These are phyloP conservation scores for Thermoascus crustaceus DNA, from an alignment of 2,329 filamentous ascomycete genomes.

Conservation along the genomic window DNA sequence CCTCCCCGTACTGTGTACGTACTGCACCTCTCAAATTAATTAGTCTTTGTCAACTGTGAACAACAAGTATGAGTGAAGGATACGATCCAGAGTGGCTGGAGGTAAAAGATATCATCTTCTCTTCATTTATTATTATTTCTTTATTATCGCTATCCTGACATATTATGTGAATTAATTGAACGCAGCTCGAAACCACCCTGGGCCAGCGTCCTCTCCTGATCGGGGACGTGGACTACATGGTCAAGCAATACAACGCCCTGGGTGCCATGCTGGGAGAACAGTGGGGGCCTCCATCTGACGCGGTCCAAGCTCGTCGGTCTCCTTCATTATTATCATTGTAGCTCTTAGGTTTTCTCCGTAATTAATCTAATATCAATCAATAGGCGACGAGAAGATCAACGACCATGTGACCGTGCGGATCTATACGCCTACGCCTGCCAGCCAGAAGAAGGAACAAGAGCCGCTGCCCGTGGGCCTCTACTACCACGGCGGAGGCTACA, in stretches of 20 bases:
- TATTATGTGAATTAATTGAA: no score
- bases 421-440: not conserved
- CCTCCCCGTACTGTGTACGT: no score
- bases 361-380: not conserved
- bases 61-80: not conserved
- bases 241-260: not conserved
- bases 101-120: not conserved
- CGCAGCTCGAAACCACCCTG: slow-evolving; percentile 1
- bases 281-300: slow-evolving; percentile 1
- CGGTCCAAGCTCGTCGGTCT: slow-evolving; percentile 1
- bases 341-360: no score
- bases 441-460: no score
- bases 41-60: no score
- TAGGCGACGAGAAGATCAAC: slow-evolving; percentile 1
- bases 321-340: no score
- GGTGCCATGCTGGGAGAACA: not conserved
- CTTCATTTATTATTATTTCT: not conserved
- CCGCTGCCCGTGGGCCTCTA: slow-evolving; percentile 28
- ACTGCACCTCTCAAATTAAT: no score
- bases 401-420: slow-evolving; percentile 1
- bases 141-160: no score
- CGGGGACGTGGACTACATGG: not conserved
- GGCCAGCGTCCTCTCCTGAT: not conserved
- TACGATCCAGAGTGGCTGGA: slow-evolving; percentile 4
- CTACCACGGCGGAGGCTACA: slow-evolving; percentile 29